Conservation (phyloP, 148 eudicot species). For the Persicaria tinctoria region DNA sequence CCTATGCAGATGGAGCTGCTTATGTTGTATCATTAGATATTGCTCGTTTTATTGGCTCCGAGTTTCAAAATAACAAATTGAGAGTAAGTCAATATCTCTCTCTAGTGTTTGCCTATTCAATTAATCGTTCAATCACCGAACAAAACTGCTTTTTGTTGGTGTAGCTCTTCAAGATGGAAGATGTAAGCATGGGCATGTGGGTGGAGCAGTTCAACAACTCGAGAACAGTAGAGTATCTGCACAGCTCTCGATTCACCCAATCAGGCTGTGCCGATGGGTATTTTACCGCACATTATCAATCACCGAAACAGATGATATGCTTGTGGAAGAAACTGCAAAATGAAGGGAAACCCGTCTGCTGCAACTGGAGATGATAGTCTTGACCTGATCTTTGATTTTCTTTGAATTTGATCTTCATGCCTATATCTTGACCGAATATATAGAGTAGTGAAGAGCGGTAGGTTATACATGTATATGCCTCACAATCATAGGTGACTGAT, state of each 20-base stretch:
- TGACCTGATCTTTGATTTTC: not conserved
- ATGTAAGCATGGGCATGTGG: constrained; percentile 99
- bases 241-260: constrained; percentile 73
- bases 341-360: constrained; percentile 57
- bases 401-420: not conserved
- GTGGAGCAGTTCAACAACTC: constrained; percentile 67
- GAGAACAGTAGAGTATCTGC: constrained; percentile 54
- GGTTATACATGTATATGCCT: constrained; percentile 12
- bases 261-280: constrained; percentile 84
- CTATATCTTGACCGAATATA: not conserved
- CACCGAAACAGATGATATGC: constrained; percentile 90
- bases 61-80: constrained; percentile 64
- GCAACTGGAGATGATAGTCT: constrained; percentile 70
- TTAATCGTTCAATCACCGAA: not conserved
- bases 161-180: constrained; percentile 98
- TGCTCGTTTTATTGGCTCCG: constrained; percentile 56
- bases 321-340: constrained; percentile 78
- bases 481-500: not conserved
- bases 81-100: constrained; percentile 35
- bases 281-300: constrained; percentile 81
- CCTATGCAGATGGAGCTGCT: constrained; percentile 97
- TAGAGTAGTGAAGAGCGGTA: not conserved
- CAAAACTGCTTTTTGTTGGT: not conserved
- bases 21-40: constrained; percentile 80
- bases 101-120: not conserved